phyloP scores from a whole-genome alignment of 371 early-diverging fungal species.

The Zopfochytrium polystomum region DNA sequence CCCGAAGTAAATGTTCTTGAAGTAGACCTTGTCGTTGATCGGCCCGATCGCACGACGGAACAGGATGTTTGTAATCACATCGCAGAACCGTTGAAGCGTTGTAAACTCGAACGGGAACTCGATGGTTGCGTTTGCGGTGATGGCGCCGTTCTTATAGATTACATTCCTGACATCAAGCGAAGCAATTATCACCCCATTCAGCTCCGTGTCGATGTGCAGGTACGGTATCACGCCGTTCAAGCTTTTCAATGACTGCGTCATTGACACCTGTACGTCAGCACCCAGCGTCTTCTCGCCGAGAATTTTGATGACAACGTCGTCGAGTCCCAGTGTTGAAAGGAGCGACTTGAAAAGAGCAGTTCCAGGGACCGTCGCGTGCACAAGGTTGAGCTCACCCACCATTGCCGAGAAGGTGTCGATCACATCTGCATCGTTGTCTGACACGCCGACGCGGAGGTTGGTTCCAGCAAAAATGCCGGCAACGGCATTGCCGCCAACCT shows the following conservation, averaged over 20 bases:
- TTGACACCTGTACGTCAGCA: not conserved
- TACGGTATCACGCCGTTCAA: conserved; percentile 17
- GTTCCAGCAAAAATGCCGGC: conserved; percentile 6
- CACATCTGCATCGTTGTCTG: conserved; percentile 1
- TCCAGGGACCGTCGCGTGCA: conserved; percentile 7
- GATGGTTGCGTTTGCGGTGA: conserved; percentile 10
- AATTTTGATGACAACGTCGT: conserved; percentile 15
- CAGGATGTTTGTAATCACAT: conserved; percentile 15
- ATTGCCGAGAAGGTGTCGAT: conserved; percentile 23
- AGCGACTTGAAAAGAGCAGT: not conserved
- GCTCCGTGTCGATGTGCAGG: too few relatives aligned
- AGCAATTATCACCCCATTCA: too few relatives aligned
- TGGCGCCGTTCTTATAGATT: conserved; percentile 17
- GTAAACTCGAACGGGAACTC: conserved; percentile 1
- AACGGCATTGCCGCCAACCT: not conserved
- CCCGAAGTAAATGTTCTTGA: conserved; percentile 23
- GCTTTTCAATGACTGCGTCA: conserved; percentile 6
- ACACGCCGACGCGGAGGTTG: conserved; percentile 3
- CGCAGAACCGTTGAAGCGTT: conserved; percentile 2
- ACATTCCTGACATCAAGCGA: too few relatives aligned
- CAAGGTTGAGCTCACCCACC: conserved; percentile 1
- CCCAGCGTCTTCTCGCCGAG: conserved; percentile 10
- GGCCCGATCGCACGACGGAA: conserved; percentile 19
- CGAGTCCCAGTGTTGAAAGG: conserved; percentile 2
- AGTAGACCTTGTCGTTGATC: not conserved